Evolutionary conservation across 2,329 filamentous ascomycete species (phyloP).

Genomic region (Coniochaeta sp.): DNA sequence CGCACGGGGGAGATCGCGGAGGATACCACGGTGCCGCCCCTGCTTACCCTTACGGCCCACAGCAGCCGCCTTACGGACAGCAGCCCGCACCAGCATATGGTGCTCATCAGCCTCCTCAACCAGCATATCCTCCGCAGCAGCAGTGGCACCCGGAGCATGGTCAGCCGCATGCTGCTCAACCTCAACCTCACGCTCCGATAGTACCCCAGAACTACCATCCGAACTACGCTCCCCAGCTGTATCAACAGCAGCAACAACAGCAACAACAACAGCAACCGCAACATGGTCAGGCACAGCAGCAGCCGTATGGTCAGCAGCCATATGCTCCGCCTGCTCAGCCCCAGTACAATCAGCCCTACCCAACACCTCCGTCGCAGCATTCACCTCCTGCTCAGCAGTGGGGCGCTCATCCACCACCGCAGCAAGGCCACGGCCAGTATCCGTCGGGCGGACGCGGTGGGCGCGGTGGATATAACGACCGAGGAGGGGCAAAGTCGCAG

Average conservation of each 20-base stretch:
- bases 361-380: constrained; percentile 23
- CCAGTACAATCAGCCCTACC: constrained; percentile 24
- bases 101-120: constrained; percentile 25
- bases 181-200: constrained; percentile 39
- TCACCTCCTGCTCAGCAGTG: constrained; percentile 34
- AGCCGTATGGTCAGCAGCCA: constrained; percentile 13
- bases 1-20: constrained; percentile 27
- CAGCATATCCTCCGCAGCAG: constrained; percentile 31
- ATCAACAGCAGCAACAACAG: constrained; percentile 26
- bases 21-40: constrained; percentile 33
- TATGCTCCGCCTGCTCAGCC: constrained; percentile 16
- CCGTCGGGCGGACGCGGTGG: constrained; percentile 29
- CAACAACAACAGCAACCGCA: constrained; percentile 23
- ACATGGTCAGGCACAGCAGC: constrained; percentile 21
- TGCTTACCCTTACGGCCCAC: constrained; percentile 36
- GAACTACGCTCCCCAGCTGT: constrained; percentile 50
- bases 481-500: constrained; percentile 26
- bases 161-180: constrained; percentile 30
- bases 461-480: constrained; percentile 31
- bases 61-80: constrained; percentile 20
- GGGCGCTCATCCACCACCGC: constrained; percentile 24
- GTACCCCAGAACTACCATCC: constrained; percentile 50
- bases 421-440: constrained; percentile 20
- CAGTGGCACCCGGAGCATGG: constrained; percentile 33
- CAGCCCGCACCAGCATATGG: constrained; percentile 18